Evolutionary conservation across 306 rosid genomes (phyloP).

Genomic region (Quercus aquifolioides): DNA sequence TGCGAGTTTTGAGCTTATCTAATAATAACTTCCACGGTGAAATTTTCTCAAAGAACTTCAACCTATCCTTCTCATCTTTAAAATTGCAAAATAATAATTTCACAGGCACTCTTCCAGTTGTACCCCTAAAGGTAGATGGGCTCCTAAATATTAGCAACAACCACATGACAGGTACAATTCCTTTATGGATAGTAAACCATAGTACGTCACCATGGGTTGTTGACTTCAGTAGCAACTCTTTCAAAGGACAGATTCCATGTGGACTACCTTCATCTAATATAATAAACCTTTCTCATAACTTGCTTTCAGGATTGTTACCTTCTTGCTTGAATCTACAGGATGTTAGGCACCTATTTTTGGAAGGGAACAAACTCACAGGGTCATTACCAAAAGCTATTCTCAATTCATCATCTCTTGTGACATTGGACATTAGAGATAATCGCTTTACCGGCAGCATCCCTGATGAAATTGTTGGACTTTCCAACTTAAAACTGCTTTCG

Average conservation of each 20-base stretch:
- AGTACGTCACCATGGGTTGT: not conserved
- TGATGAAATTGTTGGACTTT: too few relatives aligned
- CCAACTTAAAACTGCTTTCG: too few relatives aligned
- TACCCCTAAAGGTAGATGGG: rapidly evolving
- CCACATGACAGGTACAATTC: conserved; percentile 18
- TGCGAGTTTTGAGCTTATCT: not conserved
- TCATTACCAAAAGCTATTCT: too few relatives aligned
- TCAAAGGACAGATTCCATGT: conserved; percentile 19
- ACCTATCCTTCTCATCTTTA: not conserved
- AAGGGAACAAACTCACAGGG: not conserved
- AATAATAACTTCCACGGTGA: not conserved
- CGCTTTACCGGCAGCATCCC: too few relatives aligned
- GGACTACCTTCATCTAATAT: not conserved
- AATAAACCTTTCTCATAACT: conserved; percentile 22
- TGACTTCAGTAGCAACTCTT: not conserved
- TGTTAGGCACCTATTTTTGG: not conserved
- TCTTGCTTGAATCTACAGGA: not conserved
- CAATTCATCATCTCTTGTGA: too few relatives aligned
- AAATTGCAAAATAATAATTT: conserved; percentile 7
- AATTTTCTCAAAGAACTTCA: not conserved
- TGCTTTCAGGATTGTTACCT: not conserved
- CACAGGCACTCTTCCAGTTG: not conserved
- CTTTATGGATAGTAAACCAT: not conserved
- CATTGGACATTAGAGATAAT: too few relatives aligned
- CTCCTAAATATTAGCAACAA: not conserved